Percentiles rank a stretch among this genome's conserved stretches.
Conservation (phyloP, 2,329 filamentous ascomycete species). For the Ilyonectria sp. region DNA sequence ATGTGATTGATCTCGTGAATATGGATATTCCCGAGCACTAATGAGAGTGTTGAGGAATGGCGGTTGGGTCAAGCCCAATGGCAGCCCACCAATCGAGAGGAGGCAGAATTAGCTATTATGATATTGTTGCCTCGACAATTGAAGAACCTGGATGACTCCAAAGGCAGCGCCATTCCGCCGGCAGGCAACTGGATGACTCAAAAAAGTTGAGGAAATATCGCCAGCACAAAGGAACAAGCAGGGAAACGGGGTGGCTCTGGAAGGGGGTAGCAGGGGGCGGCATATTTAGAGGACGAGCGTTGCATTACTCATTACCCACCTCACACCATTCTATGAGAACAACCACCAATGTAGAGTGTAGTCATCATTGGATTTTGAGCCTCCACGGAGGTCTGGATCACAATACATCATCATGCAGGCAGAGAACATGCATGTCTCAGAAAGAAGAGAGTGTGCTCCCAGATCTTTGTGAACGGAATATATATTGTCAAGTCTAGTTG, state of each 20-base stretch:
- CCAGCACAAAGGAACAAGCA: not conserved
- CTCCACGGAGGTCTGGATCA: not conserved
- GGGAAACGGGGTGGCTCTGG: not conserved
- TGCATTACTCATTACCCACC: slow-evolving; percentile 10
- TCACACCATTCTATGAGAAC: not conserved
- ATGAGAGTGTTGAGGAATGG: slow-evolving; percentile 17
- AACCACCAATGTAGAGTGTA: not conserved
- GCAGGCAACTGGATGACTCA: not conserved
- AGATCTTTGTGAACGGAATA: not conserved
- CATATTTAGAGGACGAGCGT: slow-evolving; percentile 4
- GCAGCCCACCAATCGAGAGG: not conserved
- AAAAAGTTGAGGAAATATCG: not conserved
- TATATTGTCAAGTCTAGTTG: not conserved
- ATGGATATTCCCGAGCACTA: slow-evolving; percentile 54
- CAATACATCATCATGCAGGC: slow-evolving; percentile 5
- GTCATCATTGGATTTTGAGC: not conserved
- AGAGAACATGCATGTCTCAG: not conserved
- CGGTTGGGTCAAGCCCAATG: not conserved
- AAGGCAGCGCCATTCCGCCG: not conserved
- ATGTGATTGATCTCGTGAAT: slow-evolving; percentile 51
- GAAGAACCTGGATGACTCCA: too few relatives aligned
- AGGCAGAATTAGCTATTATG: too few relatives aligned
- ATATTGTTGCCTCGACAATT: not conserved
- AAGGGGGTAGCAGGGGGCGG: not conserved
- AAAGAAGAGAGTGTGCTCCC: not conserved